Base-by-base conservation (phyloP, 2,329 filamentous ascomycete genomes). In the Aspergillus tanneri region DNA sequence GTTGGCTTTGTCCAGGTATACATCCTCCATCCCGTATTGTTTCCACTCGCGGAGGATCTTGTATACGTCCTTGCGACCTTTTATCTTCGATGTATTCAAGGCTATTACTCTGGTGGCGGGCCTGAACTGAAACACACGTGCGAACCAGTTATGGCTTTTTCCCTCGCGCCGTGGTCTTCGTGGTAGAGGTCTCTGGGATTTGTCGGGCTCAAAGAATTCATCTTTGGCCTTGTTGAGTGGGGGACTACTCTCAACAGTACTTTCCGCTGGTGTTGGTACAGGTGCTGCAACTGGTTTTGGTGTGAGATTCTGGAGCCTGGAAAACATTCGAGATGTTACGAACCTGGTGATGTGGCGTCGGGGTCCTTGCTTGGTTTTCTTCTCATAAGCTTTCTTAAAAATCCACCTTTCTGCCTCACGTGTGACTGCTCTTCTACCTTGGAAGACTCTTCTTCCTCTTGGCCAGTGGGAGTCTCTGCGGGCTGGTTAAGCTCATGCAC, bases 101-200 rank as follows among this genome's bases (percentile, higher is more conserved):
- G 90, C 93, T 12, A 96, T 70, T 22, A 88, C 79, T 54, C 83
- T 82, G 12, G 77, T 85, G 0, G 86, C 88, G 1, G 92, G 92
- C 66, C 93, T 96, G 64, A 96, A 86, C 46, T 90, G 84, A 73
- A 97, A 89, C 37, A 97, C 82, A 12, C 89, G 87, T 23, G 89
- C 86, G 44, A 97, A 81, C 91, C 92, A 96, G 58, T 87, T 95
- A 62, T 90, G 85, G 64, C 84, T 85, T 36, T 60, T 48, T 42
- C 59, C 25, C 47, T 30, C 9, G 49, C 58, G 7, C 16, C 55
- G 19, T 36, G 57, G 38, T 52, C 57, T 43, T 23, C 49, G 32
- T 21, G 50, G 43, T 35, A 47, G 22, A 43, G 56, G 34, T 27
- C 52, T 56, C 6, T 48, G 50, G 1, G 35, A 21, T 25, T 53